Percentiles rank a stretch among this genome's conserved stretches.
Evolutionary conservation across 208 protist species (phyloP).

Genomic region (Leishmania turanica): DNA sequence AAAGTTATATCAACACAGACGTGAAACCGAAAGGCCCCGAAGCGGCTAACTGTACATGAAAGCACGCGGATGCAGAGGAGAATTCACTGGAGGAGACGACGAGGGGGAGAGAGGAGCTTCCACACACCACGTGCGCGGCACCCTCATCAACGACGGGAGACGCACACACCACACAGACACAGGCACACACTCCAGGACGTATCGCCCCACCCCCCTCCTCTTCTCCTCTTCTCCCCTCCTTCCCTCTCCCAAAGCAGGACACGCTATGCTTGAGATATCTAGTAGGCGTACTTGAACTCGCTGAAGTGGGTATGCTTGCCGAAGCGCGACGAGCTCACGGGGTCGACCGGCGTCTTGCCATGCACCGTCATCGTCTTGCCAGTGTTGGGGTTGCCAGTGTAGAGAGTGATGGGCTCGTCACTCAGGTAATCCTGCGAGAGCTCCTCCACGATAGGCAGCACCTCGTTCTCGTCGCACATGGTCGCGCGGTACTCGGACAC

Average conservation of each 20-base stretch:
- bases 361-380: conserved; percentile 86
- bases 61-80: not conserved
- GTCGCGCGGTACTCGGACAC: conserved; percentile 49
- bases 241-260: not conserved
- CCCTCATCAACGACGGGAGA: not conserved
- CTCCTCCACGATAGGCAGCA: conserved; percentile 56
- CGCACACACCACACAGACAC: not conserved
- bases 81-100: not conserved
- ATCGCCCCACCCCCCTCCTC: not conserved
- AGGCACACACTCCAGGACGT: not conserved
- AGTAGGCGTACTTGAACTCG: conserved; percentile 74
- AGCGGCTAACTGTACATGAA: not conserved
- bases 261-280: not conserved
- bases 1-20: not conserved
- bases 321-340: conserved; percentile 52
- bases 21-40: not conserved
- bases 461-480: conserved; percentile 52
- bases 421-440: conserved; percentile 69
- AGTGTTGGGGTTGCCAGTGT: conserved; percentile 81
- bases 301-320: conserved; percentile 87
- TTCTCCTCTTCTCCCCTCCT: not conserved
- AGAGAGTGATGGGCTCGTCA: conserved; percentile 86
- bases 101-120: not conserved
- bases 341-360: conserved; percentile 82
- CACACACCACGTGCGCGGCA: not conserved